A percentile compares a stretch with the other conserved stretches of the same genome.
These are phyloP conservation scores for Chloranthus sessilifolius DNA, from an alignment of 164 flowering plant genomes.

Conservation along the genomic window DNA sequence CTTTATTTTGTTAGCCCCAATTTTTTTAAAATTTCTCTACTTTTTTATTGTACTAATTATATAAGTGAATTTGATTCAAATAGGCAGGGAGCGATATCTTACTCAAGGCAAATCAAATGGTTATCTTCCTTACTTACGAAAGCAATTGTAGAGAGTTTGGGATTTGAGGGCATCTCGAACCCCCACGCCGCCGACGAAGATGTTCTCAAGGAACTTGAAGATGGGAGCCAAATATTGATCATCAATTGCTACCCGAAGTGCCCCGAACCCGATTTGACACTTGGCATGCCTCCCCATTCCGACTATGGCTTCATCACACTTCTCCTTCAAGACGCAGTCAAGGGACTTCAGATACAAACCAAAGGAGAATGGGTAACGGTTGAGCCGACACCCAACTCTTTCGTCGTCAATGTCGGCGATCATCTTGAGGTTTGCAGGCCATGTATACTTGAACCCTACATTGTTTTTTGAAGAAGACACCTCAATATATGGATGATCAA, in stretches of 20 bases:
- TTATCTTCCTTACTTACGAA: slow-evolving; percentile 52
- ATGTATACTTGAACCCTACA: too few relatives aligned
- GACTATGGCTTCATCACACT: slow-evolving; percentile 90
- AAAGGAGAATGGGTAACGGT: slow-evolving; percentile 62
- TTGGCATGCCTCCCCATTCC: slow-evolving; percentile 90
- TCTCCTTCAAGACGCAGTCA: slow-evolving; percentile 69
- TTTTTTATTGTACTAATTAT: too few relatives aligned
- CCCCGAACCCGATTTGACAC: slow-evolving; percentile 76
- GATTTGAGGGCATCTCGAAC: too few relatives aligned
- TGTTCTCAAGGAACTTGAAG: slow-evolving; percentile 32
- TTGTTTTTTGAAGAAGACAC: too few relatives aligned
- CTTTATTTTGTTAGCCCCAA: too few relatives aligned
- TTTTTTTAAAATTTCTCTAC: too few relatives aligned
- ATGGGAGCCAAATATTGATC: slow-evolving; percentile 81
- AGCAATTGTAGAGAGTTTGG: slow-evolving; percentile 71
- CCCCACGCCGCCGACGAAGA: slow-evolving; percentile 15
- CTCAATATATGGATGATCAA: too few relatives aligned
- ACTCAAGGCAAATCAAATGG: slow-evolving; percentile 44
- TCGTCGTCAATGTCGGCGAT: slow-evolving; percentile 84
- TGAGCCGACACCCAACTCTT: slow-evolving; percentile 51
- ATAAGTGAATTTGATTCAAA: too few relatives aligned
- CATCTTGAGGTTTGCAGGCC: slow-evolving; percentile 68
- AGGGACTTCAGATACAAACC: slow-evolving; percentile 56
- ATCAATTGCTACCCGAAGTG: slow-evolving; percentile 76
- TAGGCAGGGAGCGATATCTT: slow-evolving; percentile 49